Conservation (phyloP, 768 basidiomycete species). For the Termitomyces sp. region DNA sequence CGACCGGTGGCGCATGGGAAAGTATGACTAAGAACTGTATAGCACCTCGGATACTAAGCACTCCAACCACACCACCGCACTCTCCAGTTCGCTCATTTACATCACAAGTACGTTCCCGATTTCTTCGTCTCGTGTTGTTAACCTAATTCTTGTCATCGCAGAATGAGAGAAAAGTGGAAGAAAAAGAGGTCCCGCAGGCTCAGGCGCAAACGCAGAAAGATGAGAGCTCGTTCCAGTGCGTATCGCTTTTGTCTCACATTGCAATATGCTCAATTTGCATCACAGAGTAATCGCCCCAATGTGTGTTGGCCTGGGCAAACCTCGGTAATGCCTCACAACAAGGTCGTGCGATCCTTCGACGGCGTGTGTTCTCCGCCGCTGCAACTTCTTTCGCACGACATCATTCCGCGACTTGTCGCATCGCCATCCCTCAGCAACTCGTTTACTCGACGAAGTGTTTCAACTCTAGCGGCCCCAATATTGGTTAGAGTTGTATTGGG, state of each 20-base stretch:
- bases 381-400: not conserved
- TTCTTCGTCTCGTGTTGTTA: not conserved
- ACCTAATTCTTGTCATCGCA: slow-evolving; percentile 18
- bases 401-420: slow-evolving; percentile 20
- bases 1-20: slow-evolving; percentile 23
- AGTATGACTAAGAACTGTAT: slow-evolving; percentile 41
- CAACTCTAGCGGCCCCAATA: slow-evolving; percentile 2
- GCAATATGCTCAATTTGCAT: not conserved
- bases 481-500: slow-evolving; percentile 11
- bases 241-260: slow-evolving; percentile 18
- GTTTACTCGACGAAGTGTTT: slow-evolving; percentile 3
- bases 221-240: slow-evolving; percentile 92
- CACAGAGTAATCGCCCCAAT: slow-evolving; percentile 36
- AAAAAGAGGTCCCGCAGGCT: slow-evolving; percentile 93
- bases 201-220: slow-evolving; percentile 93
- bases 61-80: slow-evolving; percentile 3
- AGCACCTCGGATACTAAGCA: slow-evolving; percentile 25
- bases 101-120: slow-evolving; percentile 25
- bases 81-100: slow-evolving; percentile 28
- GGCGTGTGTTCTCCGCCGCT: slow-evolving; percentile 1
- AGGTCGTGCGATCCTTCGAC: slow-evolving; percentile 5
- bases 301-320: slow-evolving; percentile 19
- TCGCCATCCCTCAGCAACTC: slow-evolving; percentile 14
- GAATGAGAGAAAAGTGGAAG: slow-evolving; percentile 98
- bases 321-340: slow-evolving; percentile 15